Evolutionary conservation across 331 rosid species (phyloP).

Genomic region (Spiraea crenata): DNA sequence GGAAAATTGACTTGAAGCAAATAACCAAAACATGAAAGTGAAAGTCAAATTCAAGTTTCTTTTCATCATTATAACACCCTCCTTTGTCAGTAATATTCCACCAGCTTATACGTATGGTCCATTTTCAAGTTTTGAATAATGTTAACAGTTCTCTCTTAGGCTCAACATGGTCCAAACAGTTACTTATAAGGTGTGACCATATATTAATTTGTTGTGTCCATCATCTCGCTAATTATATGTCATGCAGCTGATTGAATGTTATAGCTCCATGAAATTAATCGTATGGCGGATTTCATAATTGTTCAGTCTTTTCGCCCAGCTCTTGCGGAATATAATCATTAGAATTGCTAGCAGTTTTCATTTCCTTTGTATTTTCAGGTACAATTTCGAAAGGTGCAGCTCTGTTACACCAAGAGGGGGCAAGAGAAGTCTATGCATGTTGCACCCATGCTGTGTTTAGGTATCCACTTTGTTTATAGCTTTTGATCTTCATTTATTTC

Average conservation of each 20-base stretch:
- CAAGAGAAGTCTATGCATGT: conserved; percentile 75
- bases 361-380: conserved; percentile 30
- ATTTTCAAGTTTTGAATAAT: neutral
- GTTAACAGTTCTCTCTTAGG: neutral
- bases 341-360: neutral
- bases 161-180: too few species aligned
- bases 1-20: neutral
- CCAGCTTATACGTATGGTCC: neutral
- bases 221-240: neutral
- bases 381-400: conserved; percentile 81
- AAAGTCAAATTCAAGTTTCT: neutral
- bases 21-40: neutral
- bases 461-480: conserved; percentile 33
- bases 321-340: neutral
- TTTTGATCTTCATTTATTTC: neutral
- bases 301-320: neutral
- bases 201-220: neutral
- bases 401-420: conserved; percentile 60
- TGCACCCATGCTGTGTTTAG: conserved; percentile 92
- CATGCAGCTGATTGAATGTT: neutral
- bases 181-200: neutral
- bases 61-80: neutral
- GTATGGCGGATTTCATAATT: neutral
- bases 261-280: neutral
- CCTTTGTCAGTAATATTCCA: neutral